Conservation (phyloP, 2,329 filamentous ascomycete genomes). For the Ascochyta fabae region DNA sequence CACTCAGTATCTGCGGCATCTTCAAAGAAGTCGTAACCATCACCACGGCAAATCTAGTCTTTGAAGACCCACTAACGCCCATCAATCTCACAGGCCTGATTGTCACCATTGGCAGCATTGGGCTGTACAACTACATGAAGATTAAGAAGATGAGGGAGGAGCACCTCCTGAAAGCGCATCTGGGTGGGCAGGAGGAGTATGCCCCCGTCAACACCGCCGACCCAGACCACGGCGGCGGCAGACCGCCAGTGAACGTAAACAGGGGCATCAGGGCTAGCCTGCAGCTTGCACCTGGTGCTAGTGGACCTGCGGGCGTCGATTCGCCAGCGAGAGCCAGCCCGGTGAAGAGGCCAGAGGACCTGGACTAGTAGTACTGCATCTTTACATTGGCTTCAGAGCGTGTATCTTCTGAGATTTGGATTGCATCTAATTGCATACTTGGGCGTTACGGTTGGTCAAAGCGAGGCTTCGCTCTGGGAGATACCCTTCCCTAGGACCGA, state of each 20-base stretch:
- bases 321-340: conserved; percentile 47
- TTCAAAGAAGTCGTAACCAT: conserved; percentile 99
- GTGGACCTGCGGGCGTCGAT: conserved; percentile 25
- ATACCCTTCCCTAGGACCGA: conserved; percentile 13
- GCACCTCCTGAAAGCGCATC: conserved; percentile 60
- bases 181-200: conserved; percentile 49
- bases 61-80: conserved; percentile 83
- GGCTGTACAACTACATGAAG: conserved; percentile 93
- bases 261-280: conserved; percentile 47
- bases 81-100: conserved; percentile 87
- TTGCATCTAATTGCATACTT: conserved; percentile 25
- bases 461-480: conserved; percentile 9
- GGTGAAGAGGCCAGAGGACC: conserved; percentile 55
- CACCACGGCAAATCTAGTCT: conserved; percentile 82
- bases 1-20: conserved; percentile 93
- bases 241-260: conserved; percentile 16
- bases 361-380: conserved; percentile 41
- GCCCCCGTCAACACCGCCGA: conserved; percentile 44
- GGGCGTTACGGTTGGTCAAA: conserved; percentile 15
- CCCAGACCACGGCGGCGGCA: conserved; percentile 33
- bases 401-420: conserved; percentile 5
- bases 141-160: conserved; percentile 86
- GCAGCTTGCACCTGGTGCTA: conserved; percentile 42
- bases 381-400: conserved; percentile 1
- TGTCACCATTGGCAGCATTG: conserved; percentile 88